Evolutionary conservation across 2,329 filamentous ascomycete genomes (phyloP), one percentile per base, ranked within the genome.

Genomic region (Pezicula rhizophila): DNA sequence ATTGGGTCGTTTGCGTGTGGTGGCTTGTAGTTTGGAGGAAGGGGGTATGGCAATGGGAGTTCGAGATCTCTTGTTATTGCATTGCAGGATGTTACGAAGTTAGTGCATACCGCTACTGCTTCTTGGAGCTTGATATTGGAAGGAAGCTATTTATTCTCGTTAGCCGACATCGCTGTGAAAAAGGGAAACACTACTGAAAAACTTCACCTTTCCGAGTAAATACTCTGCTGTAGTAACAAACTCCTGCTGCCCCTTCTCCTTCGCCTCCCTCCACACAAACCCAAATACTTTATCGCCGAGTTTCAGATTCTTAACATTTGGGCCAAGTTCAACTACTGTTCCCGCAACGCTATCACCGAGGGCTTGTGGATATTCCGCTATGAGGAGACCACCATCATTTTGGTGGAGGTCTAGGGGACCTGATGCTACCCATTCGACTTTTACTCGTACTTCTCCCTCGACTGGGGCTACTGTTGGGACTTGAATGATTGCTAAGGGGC

Each of bases 351-450:
- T 70, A 47, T 74, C 72, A 31, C 79, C 79, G 8, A 78, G 66
- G 5, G 76, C 64, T 52, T 72, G 67, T 0, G 79, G 79, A 20
- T 71, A 66, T 8, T 63, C 64, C 10, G 81, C 69, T 11, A n/a
- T n/a, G n/a, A 82, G 60, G 0, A 84, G 66, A 0, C 77, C 78
- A 33, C 80, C 79, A 56, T 83, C 79, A 40, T 78, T 76, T 50
- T 79, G 74, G 63, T 84, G 81, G 5, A 84, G 66, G 55, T 84
- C 79, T 0, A 84, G 66, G 0, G 81, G 81, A 1, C 77, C 79
- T 1, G 79, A 81, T 2, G 78, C 73, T 2, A 78, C 80, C 76
- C 77, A 84, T 49, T 74, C 66, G 8, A 79, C 74, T 23, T 68
- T 71, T 37, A 84, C 64, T 14, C 74, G 69, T 31, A 81, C 71